Base-by-base conservation (phyloP, 306 rosid species). In the Medicago ruthenica region DNA sequence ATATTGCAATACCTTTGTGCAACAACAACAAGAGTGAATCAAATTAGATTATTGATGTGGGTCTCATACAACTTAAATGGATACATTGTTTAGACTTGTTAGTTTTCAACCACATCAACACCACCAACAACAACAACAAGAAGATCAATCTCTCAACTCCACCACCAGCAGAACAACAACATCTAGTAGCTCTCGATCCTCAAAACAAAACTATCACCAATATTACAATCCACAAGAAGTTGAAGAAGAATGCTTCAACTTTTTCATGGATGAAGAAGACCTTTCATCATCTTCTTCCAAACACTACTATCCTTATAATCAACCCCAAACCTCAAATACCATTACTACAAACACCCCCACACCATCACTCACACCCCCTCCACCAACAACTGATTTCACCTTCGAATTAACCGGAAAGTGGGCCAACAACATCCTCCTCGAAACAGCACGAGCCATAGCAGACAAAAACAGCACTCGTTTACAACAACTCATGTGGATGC, bases 201-300 rank as follows among this genome's bases (percentile, higher is more conserved):
- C 90, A n/a, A 81, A 53, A 61, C 87, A 87, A 40, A 87, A 79
- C 81, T 66, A 79, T 70, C 67, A 78, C 24, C 63, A 76, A 73
- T 22, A 57, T 76, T 31, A 47, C 48, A 10, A 51, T 62, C 89
- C 75, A 22, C 79, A 78, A 40, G 73, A 82, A 70, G 82, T 88
- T 83, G 86, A 83, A 62, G 87, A 93, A 92, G 97, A 92, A 95
- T 95, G 98, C 97, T 92, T 92, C 96, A 86, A 86, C 88, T 80
- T 89, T 86, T 92, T 88, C 96, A 95, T 92, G 98, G 98, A 92
- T 90, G 97, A 95, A 73, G 97, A 90, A 87, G 97, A 92, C 86
- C 80, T 90, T 34, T 90, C 96, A 83, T 88, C 98, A 34, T 86
- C 96, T 79, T 87, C 98, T 80, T 92, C 98, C 44, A 92, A 79